Evolutionary conservation across 2,329 filamentous ascomycete genomes (phyloP), one percentile per base, ranked within the genome.

Genomic region (Trichoderma harzianum): DNA sequence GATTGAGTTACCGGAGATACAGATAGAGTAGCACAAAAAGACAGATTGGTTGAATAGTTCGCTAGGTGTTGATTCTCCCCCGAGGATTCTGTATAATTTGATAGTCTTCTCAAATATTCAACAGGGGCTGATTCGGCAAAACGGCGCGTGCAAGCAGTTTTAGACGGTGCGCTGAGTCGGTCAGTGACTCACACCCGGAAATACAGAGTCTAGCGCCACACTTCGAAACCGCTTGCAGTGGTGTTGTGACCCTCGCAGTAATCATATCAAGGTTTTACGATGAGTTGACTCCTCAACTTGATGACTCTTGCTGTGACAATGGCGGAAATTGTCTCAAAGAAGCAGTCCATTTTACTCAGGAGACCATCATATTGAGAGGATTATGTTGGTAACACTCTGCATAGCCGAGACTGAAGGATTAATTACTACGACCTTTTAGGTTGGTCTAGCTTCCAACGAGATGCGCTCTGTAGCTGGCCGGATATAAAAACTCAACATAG

Each of bases 171-270:
- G 39, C 39, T 36, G 67, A 21, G 58, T 64, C 68, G 68, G 60
- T 24, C 58, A 70, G 68, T 70, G 68, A 70, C 68, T 70, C 68
- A 70, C 18, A 14, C 5, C 28, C 8, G 24, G 24, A 39, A 60
- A 34, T 18, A 14, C 60, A 28, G 21, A 34, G 26, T 39, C 32
- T 64, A 55, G 60, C 26, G 68, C 58, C 60, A 47, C 58, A 28
- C 47, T 34, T 34, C 26, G 26, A 51, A 18, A 26, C 55, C 36
- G 24, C 43, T 34, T 18, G 14, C 5, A 26, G 47, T 1, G 5
- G n/a, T 12, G 6, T 14, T 51, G 36, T 57, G 12, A 16, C 36
- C 39, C 47, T 32, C 32, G 39, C 16, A 1, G 36, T 43, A 18
- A 18, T 18, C 36, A 43, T 18, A 4, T 43, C 36, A 43, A 43